These are phyloP conservation scores for Penicillium psychrofluorescens DNA, from an alignment of 495 filamentous ascomycete species.

Conservation along the genomic window DNA sequence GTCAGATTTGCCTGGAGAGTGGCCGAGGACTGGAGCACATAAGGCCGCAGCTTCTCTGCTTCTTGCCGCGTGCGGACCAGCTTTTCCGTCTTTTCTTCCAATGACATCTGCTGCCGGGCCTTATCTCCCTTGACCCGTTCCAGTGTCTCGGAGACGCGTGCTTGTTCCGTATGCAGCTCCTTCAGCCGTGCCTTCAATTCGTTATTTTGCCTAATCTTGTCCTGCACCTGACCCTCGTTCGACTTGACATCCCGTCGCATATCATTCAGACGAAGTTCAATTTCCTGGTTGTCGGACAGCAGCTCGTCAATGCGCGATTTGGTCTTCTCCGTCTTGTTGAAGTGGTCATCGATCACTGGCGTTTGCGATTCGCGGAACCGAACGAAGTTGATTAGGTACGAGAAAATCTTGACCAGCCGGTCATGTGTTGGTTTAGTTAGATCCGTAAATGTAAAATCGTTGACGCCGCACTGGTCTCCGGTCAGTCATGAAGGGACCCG, in stretches of 20 bases:
- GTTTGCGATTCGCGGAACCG: conserved; percentile 90
- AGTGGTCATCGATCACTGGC: conserved; percentile 78
- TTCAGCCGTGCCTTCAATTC: conserved; percentile 73
- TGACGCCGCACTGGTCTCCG: conserved; percentile 62
- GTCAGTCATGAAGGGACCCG: background rate
- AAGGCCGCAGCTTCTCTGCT: conserved; percentile 79
- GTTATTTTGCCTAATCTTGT: conserved; percentile 76
- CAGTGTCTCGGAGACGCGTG: conserved; percentile 67
- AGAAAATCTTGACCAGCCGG: conserved; percentile 84
- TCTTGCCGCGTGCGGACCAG: conserved; percentile 60
- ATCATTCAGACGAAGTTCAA: conserved; percentile 70
- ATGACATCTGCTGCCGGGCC: conserved; percentile 54
- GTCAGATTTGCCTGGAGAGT: conserved; percentile 74
- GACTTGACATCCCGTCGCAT: conserved; percentile 69
- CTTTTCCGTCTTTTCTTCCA: conserved; percentile 73
- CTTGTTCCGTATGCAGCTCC: conserved; percentile 69
- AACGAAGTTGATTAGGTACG: conserved; percentile 96
- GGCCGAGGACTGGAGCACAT: conserved; percentile 79
- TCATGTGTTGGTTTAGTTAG: conserved; percentile 81
- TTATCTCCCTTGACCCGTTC: conserved; percentile 71
- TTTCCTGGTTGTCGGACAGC: conserved; percentile 76
- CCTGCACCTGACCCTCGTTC: conserved; percentile 69
- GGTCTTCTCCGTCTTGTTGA: conserved; percentile 77
- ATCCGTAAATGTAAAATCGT: conserved; percentile 88
- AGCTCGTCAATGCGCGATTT: conserved; percentile 84